Evolutionary conservation across 2,329 filamentous ascomycete species (phyloP).

Genomic region (Penicillium sp.): DNA sequence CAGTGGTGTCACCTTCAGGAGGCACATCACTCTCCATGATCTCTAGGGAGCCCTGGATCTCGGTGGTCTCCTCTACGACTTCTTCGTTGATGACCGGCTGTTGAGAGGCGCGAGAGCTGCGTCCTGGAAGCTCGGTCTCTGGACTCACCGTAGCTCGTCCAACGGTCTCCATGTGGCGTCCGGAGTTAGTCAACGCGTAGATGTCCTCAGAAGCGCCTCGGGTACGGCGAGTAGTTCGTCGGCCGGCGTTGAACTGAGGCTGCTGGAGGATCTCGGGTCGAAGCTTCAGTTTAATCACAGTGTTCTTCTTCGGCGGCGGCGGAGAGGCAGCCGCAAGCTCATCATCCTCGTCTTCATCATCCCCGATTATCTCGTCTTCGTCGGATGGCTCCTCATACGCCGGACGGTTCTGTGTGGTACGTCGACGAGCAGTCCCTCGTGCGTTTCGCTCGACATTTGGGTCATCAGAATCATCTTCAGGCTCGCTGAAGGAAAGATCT

Average conservation of each 20-base stretch:
- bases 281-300: slow-evolving; percentile 33
- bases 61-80: slow-evolving; percentile 45
- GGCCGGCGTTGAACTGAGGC: slow-evolving; percentile 29
- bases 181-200: slow-evolving; percentile 58
- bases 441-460: slow-evolving; percentile 52
- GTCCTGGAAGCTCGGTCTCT: slow-evolving; percentile 34
- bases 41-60: slow-evolving; percentile 42
- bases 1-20: slow-evolving; percentile 33
- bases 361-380: slow-evolving; percentile 31
- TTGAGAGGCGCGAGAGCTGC: slow-evolving; percentile 39
- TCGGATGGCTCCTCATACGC: slow-evolving; percentile 55
- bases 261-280: slow-evolving; percentile 27
- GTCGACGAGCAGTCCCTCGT: slow-evolving; percentile 56
- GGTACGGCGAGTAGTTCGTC: slow-evolving; percentile 59
- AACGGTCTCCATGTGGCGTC: slow-evolving; percentile 55
- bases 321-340: slow-evolving; percentile 6
- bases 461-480: slow-evolving; percentile 42
- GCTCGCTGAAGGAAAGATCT: slow-evolving; percentile 46
- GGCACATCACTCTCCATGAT: slow-evolving; percentile 42
- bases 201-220: slow-evolving; percentile 57
- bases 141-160: slow-evolving; percentile 55
- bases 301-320: slow-evolving; percentile 23
- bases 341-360: slow-evolving; percentile 21
- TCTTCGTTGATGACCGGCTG: slow-evolving; percentile 47
- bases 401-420: slow-evolving; percentile 51